Conservation (phyloP, 2,329 filamentous ascomycete genomes). For the Macrophomina tecta region DNA sequence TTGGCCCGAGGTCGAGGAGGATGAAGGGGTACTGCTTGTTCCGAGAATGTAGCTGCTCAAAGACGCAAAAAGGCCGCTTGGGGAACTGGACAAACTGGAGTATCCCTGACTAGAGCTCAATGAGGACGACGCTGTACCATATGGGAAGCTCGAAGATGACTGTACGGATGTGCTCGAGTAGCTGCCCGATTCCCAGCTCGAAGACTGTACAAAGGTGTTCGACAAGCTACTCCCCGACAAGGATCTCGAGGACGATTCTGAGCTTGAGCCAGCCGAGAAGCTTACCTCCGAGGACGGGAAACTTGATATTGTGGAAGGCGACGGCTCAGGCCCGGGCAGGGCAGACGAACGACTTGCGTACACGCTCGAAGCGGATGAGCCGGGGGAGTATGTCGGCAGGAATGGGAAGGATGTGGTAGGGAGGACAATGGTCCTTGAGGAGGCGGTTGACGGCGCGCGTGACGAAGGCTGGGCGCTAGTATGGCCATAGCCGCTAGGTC, state of each 20-base stretch:
- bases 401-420: not conserved
- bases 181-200: too few species aligned
- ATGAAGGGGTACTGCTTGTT: not conserved
- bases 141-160: too few species aligned
- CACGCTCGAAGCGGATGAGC: not conserved
- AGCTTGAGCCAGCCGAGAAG: not conserved
- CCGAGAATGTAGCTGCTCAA: not conserved
- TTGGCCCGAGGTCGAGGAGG: not conserved
- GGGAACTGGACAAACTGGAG: not conserved
- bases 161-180: too few species aligned
- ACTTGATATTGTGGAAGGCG: too few species aligned
- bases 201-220: too few species aligned
- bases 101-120: not conserved
- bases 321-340: too few species aligned
- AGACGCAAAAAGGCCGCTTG: not conserved
- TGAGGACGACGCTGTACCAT: not conserved
- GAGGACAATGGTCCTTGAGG: not conserved
- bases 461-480: not conserved
- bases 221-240: too few species aligned
- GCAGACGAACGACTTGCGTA: not conserved
- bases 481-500: not conserved
- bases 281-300: too few species aligned
- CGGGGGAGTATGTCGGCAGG: not conserved
- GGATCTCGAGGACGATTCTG: not conserved
- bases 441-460: not conserved